Base-by-base conservation (phyloP, 805 yeast genomes). In the Myxozyma monticola region DNA sequence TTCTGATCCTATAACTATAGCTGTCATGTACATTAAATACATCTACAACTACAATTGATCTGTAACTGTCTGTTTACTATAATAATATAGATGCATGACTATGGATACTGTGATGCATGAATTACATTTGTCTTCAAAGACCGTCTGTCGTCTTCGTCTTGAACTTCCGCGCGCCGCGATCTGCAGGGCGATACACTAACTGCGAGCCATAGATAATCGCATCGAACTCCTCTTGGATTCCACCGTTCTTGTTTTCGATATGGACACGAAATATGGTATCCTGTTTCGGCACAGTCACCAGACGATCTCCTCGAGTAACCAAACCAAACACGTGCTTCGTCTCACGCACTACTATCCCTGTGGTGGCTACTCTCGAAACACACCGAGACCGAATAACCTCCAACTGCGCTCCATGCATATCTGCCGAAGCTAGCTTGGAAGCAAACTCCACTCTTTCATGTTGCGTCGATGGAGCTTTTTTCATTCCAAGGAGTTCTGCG, bases 81-180 rank as follows among this genome's bases (percentile, higher is more conserved):
- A n/a, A n/a, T n/a, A n/a, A n/a, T n/a, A n/a, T n/a, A n/a, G n/a
- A n/a, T n/a, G n/a, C n/a, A n/a, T n/a, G 17, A 15, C 14, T 12
- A 15, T 35, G 9, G 38, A 15, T 18, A 35, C 10, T 35, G 12
- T 35, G 17, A 10, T 12, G 17, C 12, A 18, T 12, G 12, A 35
- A 12, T 18, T 10, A 35, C 12, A 35, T 9, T 15, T 18, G 10
- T n/a, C 9, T 14, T 28, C 14, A 28, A 28, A 43, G 12, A 29
- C 35, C 47, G 14, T 15, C 14, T 2, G 47, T 40, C 3, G 50
- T 25, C 39, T 52, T 52, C 33, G 40, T 17, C 29, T 54, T 54
- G 37, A 54, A 54, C 31, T 54, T 54, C 12, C 59, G 46, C 3
- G 46, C 59, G 18, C 59, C 46, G 17, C 59, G 39, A 37, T 54